Evolutionary conservation across 805 yeast genomes (phyloP).

Genomic region (Candida loeiensis): DNA sequence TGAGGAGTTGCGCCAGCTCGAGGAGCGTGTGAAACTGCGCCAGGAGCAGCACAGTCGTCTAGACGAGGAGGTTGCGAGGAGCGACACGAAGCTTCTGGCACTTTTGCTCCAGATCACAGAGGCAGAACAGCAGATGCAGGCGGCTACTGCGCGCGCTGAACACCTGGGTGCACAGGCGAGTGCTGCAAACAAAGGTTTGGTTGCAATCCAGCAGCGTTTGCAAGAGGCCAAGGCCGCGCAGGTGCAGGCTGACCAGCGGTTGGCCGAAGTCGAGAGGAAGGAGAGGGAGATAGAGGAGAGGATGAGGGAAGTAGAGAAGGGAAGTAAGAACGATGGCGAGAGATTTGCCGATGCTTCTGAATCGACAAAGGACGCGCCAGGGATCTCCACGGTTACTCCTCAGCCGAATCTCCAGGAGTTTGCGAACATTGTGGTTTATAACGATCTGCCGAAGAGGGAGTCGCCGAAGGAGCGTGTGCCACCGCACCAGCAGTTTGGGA

Average conservation of each 20-base stretch:
- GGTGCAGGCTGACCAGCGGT: background rate
- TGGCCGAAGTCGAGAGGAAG: background rate
- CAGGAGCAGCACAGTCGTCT: background rate
- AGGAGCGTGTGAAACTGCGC: background rate
- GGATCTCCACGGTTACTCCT: too few relatives aligned
- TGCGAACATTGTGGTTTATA: background rate
- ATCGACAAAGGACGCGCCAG: too few relatives aligned
- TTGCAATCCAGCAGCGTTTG: background rate
- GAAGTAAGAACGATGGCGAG: background rate
- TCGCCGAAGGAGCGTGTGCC: background rate
- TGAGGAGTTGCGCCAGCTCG: slow-evolving; percentile 20
- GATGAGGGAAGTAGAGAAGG: background rate
- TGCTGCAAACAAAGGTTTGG: background rate
- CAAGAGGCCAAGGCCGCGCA: background rate
- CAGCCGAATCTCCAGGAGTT: background rate
- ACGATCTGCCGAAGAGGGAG: background rate
- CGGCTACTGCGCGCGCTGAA: slow-evolving; percentile 19
- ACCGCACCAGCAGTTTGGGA: slow-evolving; percentile 1
- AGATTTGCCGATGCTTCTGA: too few relatives aligned
- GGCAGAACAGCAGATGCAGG: slow-evolving; percentile 17
- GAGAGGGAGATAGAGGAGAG: background rate
- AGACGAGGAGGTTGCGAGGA: background rate
- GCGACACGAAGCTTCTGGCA: background rate
- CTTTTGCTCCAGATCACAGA: slow-evolving; percentile 10
- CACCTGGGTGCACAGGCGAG: slow-evolving; percentile 16